phyloP scores from a whole-genome alignment of 192 early-diverging fungal genomes.

The Backusella mclennaniae region DNA sequence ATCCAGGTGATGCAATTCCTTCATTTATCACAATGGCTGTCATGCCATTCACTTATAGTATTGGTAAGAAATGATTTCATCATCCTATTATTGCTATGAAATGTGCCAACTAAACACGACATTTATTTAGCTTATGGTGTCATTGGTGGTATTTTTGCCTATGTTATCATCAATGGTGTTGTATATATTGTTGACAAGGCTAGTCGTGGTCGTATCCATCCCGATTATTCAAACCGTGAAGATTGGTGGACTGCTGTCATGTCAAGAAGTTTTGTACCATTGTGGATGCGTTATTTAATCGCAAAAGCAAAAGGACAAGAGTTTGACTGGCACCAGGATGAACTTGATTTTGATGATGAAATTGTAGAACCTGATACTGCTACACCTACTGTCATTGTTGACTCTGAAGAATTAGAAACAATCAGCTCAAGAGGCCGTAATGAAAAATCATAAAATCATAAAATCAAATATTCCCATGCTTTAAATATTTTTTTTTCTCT shows the following conservation, averaged over 20 bases:
- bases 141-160: slow-evolving; percentile 67
- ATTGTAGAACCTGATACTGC: background rate
- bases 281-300: slow-evolving; percentile 21
- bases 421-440: background rate
- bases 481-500: background rate
- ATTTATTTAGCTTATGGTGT: slow-evolving; percentile 45
- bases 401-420: background rate
- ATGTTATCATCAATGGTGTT: slow-evolving; percentile 64
- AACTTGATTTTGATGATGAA: background rate
- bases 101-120: background rate
- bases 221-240: slow-evolving; percentile 30
- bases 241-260: slow-evolving; percentile 29
- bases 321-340: slow-evolving; percentile 17
- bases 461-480: background rate
- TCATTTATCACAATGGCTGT: slow-evolving; percentile 74
- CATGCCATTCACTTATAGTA: slow-evolving; percentile 72
- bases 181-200: slow-evolving; percentile 54
- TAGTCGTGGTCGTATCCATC: slow-evolving; percentile 51
- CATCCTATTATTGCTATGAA: background rate
- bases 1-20: slow-evolving; percentile 72
- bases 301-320: slow-evolving; percentile 16
- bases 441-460: background rate
- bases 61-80: slow-evolving; percentile 20
- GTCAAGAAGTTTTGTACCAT: slow-evolving; percentile 14
- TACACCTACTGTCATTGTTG: background rate